A percentile compares a stretch with the other conserved stretches of the same genome.
These are phyloP conservation scores for Deinandra increscens DNA, from an alignment of 129 eudicot genomes.

Conservation along the genomic window DNA sequence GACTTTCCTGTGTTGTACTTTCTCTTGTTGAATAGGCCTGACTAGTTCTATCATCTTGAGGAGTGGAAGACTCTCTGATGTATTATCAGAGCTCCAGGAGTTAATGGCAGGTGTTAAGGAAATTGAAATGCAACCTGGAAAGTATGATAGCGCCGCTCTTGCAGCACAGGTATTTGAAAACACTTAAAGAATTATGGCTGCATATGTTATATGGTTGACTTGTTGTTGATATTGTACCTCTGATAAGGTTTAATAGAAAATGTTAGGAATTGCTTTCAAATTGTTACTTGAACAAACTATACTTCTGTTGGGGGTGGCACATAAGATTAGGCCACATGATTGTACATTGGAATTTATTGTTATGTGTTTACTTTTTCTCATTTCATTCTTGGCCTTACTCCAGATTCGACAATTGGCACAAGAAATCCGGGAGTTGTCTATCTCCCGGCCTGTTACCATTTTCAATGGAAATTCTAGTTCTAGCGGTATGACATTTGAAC, in stretches of 20 bases:
- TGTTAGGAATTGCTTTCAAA: neutral
- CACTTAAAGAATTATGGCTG: neutral
- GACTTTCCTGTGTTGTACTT: neutral
- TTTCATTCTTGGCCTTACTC: slow-evolving; percentile 15
- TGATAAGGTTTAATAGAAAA: neutral
- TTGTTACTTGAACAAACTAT: neutral
- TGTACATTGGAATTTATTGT: neutral
- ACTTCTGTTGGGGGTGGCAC: neutral
- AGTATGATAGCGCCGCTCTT: slow-evolving; percentile 66
- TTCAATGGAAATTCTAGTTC: slow-evolving; percentile 59
- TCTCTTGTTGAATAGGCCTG: slow-evolving; percentile 44
- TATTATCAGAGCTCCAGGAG: slow-evolving; percentile 74
- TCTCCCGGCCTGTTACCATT: slow-evolving; percentile 67
- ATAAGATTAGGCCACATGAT: slow-evolving; percentile 1
- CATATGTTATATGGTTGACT: neutral
- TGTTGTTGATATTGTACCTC: neutral
- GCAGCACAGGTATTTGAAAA: slow-evolving; percentile 69
- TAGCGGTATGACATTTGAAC: slow-evolving; percentile 45
- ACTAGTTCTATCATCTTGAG: slow-evolving; percentile 81
- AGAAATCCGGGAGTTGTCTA: slow-evolving; percentile 78
- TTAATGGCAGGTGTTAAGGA: slow-evolving; percentile 69
- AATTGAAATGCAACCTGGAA: slow-evolving; percentile 60
- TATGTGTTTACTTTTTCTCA: slow-evolving; percentile 9
- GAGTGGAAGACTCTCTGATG: slow-evolving; percentile 75
- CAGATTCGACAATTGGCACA: slow-evolving; percentile 80